Conservation (phyloP, 257 asterid species). For the Scutellaria baicalensis region DNA sequence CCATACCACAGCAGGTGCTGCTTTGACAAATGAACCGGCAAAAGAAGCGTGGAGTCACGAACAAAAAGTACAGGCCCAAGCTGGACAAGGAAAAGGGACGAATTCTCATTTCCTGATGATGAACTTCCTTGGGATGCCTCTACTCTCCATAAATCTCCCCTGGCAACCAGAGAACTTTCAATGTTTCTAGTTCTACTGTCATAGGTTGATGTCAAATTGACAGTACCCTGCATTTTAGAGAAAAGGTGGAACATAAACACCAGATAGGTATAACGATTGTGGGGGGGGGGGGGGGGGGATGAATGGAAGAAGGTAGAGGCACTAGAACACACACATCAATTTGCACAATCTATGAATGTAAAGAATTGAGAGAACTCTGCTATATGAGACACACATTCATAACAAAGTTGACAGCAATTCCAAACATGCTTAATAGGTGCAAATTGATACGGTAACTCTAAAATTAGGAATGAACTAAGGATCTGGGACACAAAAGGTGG, state of each 20-base stretch:
- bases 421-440: background rate
- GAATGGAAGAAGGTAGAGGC: background rate
- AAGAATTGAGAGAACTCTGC: background rate
- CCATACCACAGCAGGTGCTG: constrained; percentile 99
- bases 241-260: background rate
- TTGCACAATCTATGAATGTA: background rate
- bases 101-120: constrained; percentile 61
- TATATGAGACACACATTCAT: background rate
- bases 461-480: background rate
- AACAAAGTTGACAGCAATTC: background rate
- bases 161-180: constrained; percentile 79
- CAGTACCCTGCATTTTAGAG: constrained; percentile 49
- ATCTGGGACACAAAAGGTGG: background rate
- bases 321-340: background rate
- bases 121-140: constrained; percentile 93
- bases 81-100: constrained; percentile 85
- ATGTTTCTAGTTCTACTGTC: constrained; percentile 65
- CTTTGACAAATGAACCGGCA: constrained; percentile 91
- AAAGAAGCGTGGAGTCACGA: constrained; percentile 96
- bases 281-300: background rate
- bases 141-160: constrained; percentile 97
- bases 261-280: background rate
- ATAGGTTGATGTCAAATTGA: constrained; percentile 77
- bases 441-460: background rate
- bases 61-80: constrained; percentile 96